Conservation (phyloP, 108 stramenopile species). For the Conticribra guillardii region DNA sequence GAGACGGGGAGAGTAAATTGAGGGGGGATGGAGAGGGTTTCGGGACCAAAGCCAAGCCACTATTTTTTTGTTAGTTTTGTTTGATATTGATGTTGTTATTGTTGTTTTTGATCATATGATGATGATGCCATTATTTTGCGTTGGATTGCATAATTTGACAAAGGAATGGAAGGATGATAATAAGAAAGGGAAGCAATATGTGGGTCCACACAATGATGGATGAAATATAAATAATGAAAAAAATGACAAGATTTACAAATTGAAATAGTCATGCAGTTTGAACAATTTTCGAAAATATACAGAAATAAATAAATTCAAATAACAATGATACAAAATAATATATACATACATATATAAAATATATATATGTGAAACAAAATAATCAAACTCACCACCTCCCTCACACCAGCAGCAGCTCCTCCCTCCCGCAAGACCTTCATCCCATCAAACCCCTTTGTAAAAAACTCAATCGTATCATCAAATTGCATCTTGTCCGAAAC, state of each 20-base stretch:
- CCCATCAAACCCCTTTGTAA: conserved; percentile 65
- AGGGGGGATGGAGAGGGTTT: conserved; percentile 69
- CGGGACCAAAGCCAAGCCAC: conserved; percentile 88
- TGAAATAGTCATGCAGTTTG: no score
- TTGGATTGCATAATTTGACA: not conserved
- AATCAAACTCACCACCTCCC: conserved; percentile 35
- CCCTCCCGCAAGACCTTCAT: conserved; percentile 45
- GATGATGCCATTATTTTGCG: not conserved
- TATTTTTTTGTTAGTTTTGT: conserved; percentile 15
- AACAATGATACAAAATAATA: no score
- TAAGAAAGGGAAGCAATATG: not conserved
- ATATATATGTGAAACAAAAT: not conserved
- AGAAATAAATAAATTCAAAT: no score
- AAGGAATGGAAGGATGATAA: not conserved
- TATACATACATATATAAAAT: not conserved
- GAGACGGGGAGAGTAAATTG: conserved; percentile 75
- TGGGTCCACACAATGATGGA: no score
- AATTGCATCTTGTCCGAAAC: conserved; percentile 69
- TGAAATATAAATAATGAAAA: no score
- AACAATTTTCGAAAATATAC: no score
- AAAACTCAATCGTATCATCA: conserved; percentile 71
- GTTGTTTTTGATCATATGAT: no score
- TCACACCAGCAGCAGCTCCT: conserved; percentile 27
- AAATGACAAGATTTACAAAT: no score
- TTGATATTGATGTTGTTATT: conserved; percentile 1